Conservation (phyloP, 148 eudicot species). For the Fagopyrum tataricum region DNA sequence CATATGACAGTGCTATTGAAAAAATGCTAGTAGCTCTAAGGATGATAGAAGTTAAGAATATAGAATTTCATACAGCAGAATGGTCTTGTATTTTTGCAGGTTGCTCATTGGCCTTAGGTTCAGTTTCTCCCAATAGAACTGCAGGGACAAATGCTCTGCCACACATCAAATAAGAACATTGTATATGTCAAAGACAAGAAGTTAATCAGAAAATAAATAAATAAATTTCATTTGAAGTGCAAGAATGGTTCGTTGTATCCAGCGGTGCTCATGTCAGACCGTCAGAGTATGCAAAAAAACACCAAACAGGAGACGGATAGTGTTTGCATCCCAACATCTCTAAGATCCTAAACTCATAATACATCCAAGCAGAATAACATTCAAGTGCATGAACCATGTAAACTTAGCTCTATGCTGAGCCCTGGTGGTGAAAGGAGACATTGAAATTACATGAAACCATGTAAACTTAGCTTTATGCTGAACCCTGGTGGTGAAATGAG, state of each 20-base stretch:
- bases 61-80: slow-evolving; percentile 43
- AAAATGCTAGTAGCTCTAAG: slow-evolving; percentile 7
- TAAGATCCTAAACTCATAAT: slow-evolving; percentile 4
- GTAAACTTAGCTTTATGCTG: no score
- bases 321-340: not conserved
- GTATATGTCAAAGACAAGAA: not conserved
- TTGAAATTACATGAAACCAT: no score
- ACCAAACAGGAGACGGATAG: not conserved
- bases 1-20: not conserved
- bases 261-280: not conserved
- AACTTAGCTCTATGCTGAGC: slow-evolving; percentile 1
- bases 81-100: slow-evolving; percentile 65
- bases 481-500: no score
- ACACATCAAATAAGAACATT: slow-evolving; percentile 16
- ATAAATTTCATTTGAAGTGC: not conserved
- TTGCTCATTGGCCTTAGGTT: slow-evolving; percentile 68
- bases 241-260: not conserved
- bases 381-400: not conserved
- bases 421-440: not conserved
- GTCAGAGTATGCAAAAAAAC: not conserved
- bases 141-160: slow-evolving; percentile 98
- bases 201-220: not conserved
- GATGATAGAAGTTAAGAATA: not conserved
- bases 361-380: not conserved
- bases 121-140: slow-evolving; percentile 84